Evolutionary conservation across 805 yeast genomes (phyloP), one percentile per base, ranked within the genome.

Genomic region (Blastobotrys robertii): DNA sequence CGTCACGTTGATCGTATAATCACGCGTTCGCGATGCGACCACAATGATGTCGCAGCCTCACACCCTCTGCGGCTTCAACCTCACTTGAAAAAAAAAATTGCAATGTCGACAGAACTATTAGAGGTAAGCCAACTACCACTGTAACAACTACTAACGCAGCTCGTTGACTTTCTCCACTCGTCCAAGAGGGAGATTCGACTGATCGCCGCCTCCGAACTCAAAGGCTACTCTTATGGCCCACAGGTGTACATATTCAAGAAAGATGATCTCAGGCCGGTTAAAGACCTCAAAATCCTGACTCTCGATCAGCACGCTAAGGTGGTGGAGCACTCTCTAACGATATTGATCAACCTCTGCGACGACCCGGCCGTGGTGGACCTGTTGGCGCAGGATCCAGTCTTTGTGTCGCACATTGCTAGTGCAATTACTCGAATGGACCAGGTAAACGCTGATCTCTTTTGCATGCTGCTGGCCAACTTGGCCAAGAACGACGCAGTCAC

Each of bases 391-490:
- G 95, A 90, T 58, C 67, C 64, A 11, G 66, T 66, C 7, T 85
- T 79, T 57, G 46, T 65, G 11, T 46, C 48, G 16, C 48, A 42
- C 34, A 48, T 59, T 14, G 56, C 54, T 13, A 48, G 52, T 22
- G 44, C 52, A 46, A 50, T 60, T 59, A 47, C 76, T 48, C 76
- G 73, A 44, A 60, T 77, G 31, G 67, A 68, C 5, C 82, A 85
- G 57, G 58, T 72, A 22, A 77, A 79, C 59, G 84, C 94, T 4
- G 96, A 87, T 53, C 71, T 86, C 49, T 80, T 78, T 73, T 77
- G 88, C 56, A 88, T 92, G 49, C 67, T 92, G 45, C 70, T 92
- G 51, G 78, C 95, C 22, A 92, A 92, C 58, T 58, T 92, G 54
- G 90, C 95, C 14, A 86, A 88, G 55, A 77, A 77, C 50, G 86